These are phyloP conservation scores for Medicago ruthenica DNA, from an alignment of 306 rosid species.

Conservation along the genomic window DNA sequence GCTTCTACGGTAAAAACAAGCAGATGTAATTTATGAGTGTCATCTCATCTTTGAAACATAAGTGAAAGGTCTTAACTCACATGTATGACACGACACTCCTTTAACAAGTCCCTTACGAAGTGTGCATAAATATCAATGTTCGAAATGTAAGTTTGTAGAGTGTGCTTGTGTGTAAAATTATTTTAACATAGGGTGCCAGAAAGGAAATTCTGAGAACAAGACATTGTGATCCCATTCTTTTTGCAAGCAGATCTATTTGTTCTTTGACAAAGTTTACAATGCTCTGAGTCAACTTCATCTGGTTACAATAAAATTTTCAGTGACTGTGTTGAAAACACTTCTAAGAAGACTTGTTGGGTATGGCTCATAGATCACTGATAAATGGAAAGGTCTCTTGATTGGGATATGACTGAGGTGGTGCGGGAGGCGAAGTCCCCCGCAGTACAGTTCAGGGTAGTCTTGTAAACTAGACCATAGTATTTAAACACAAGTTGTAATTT, in stretches of 20 bases:
- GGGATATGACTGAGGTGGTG: too few relatives aligned
- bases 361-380: too few relatives aligned
- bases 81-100: constrained; percentile 22
- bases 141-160: background rate
- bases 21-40: constrained; percentile 6
- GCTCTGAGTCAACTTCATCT: background rate
- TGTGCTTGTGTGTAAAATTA: background rate
- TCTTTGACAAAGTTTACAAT: constrained; percentile 12
- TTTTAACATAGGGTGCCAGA: background rate
- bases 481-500: too few relatives aligned
- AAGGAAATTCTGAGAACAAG: background rate
- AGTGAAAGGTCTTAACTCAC: background rate
- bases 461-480: too few relatives aligned
- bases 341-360: background rate
- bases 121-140: background rate
- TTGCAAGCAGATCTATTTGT: background rate
- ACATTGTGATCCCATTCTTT: background rate
- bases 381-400: too few relatives aligned
- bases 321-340: background rate
- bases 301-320: constrained; percentile 20
- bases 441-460: too few relatives aligned
- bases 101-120: constrained; percentile 2
- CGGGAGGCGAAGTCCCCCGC: too few relatives aligned
- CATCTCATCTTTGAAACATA: background rate
- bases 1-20: background rate